These are phyloP conservation scores for Sphaerulina vaccinii DNA, from an alignment of 2,329 filamentous ascomycete species.

Conservation along the genomic window DNA sequence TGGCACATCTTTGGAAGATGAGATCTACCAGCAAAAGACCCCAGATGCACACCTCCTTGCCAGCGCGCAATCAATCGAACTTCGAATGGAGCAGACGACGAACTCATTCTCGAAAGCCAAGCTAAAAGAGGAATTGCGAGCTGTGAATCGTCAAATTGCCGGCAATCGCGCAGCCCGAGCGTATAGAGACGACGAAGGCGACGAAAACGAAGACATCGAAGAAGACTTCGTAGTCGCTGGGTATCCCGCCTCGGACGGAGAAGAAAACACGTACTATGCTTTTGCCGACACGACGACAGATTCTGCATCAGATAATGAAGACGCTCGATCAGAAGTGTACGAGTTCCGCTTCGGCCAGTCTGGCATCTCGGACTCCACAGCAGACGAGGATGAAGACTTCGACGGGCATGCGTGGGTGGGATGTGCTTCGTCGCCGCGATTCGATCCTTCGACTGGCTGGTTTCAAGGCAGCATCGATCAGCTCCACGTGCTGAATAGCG, in stretches of 20 bases:
- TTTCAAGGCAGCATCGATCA: conserved; percentile 36
- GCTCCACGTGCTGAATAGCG: conserved; percentile 22
- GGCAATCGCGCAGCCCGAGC: conserved; percentile 33
- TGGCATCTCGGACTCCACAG: conserved; percentile 21
- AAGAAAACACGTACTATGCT: conserved; percentile 35
- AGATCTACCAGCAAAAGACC: conserved; percentile 20
- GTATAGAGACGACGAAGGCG: conserved; percentile 30
- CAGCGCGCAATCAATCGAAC: conserved; percentile 35
- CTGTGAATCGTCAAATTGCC: conserved; percentile 36
- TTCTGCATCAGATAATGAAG: conserved; percentile 29
- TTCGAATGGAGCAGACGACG: conserved; percentile 36
- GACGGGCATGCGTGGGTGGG: conserved; percentile 20
- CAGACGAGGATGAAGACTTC: conserved; percentile 26
- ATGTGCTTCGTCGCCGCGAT: conserved; percentile 23
- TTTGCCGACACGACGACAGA: conserved; percentile 34
- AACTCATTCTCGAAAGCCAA: conserved; percentile 33
- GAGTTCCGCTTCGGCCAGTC: conserved; percentile 31
- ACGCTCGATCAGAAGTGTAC: conserved; percentile 29
- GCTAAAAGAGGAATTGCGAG: conserved; percentile 35
- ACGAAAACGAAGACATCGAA: conserved; percentile 27
- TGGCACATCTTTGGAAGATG: conserved; percentile 8
- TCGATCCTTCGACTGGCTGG: conserved; percentile 35
- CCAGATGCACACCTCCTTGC: conserved; percentile 27
- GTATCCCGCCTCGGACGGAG: conserved; percentile 33
- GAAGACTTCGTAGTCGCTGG: conserved; percentile 33